A percentile compares a stretch with the other conserved stretches of the same genome.
Conservation (phyloP, 805 yeast species). For the Nakazawaea ishiwadae region DNA sequence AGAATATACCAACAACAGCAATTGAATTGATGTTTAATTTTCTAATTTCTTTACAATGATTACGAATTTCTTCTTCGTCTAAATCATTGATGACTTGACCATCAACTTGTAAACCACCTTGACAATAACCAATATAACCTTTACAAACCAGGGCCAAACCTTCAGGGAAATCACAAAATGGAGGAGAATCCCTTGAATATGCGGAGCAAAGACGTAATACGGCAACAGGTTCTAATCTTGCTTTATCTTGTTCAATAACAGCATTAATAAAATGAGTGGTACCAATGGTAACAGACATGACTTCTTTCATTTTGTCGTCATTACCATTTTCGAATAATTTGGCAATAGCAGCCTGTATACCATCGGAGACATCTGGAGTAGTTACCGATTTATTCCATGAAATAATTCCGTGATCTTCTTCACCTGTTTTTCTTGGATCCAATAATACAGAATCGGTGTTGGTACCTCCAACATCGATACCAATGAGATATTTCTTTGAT, state of each 20-base stretch:
- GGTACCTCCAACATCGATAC: conserved; percentile 50
- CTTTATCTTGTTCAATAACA: conserved; percentile 39
- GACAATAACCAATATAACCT: conserved; percentile 30
- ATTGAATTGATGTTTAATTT: conserved; percentile 28
- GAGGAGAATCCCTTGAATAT: conserved; percentile 31
- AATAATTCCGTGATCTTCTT: conserved; percentile 28
- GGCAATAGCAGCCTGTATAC: conserved; percentile 33
- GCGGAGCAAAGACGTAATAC: conserved; percentile 42
- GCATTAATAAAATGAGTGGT: conserved; percentile 50
- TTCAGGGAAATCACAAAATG: conserved; percentile 41
- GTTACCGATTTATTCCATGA: conserved; percentile 40
- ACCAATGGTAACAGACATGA: conserved; percentile 43
- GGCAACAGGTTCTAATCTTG: conserved; percentile 38
- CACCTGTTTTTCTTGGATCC: conserved; percentile 27
- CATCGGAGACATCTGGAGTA: conserved; percentile 38
- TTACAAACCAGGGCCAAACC: conserved; percentile 30
- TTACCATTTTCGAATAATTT: conserved; percentile 24
- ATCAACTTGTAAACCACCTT: conserved; percentile 40
- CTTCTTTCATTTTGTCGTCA: conserved; percentile 22
- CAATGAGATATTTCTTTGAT: conserved; percentile 25
- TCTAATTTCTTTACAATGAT: conserved; percentile 28
- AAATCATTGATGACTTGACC: conserved; percentile 32
- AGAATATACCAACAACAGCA: conserved; percentile 37
- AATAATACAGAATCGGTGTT: conserved; percentile 44
- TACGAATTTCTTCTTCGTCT: conserved; percentile 25